Evolutionary conservation across 257 asterid genomes (phyloP), one percentile per base, ranked within the genome.

Genomic region (Eucommia ulmoides): DNA sequence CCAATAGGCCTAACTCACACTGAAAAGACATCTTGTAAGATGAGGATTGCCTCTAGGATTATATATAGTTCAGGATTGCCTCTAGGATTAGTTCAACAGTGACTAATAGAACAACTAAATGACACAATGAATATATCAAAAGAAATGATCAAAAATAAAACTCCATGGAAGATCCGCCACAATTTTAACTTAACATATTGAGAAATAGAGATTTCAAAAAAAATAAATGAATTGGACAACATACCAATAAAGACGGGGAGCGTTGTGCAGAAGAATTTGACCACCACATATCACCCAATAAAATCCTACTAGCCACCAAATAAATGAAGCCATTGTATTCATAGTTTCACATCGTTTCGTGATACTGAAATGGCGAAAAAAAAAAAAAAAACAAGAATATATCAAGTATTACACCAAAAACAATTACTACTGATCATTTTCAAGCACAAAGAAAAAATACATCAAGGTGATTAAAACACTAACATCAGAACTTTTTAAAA

Each of bases 271-370:
- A 55, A 88, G 96, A 52, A 60, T 24, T 45, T 79, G 88, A 22
- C 96, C 93, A 23, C 97, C 97, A 11, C 89, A 80, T 71, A 82
- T 72, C 49, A 84, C 81, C 97, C 97, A 88, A 67, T 88, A 88
- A 74, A 88, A 84, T 29, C 97, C 97, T 64, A 76, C 62, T 63
- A 84, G 78, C 97, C 97, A 88, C 96, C 97, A 88, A 45, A 84
- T 3, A 58, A 88, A 83, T 25, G 97, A 88, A 53, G 65, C 84
- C 89, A 88, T 69, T 25, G 97, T 88, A 70, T 88, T 88, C 55
- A 78, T 24, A 44, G 95, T 82, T 67, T 88, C 96, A 58, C 96
- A 88, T 45, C 93, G 71, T 58, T 88, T 88, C 52, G 76, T 71
- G 42, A 69, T 50, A 61, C 93, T 75, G 84, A 54, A 60, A 66